These are phyloP conservation scores for Lentinus polychrous DNA, from an alignment of 1,284 basidiomycete genomes.

Conservation along the genomic window DNA sequence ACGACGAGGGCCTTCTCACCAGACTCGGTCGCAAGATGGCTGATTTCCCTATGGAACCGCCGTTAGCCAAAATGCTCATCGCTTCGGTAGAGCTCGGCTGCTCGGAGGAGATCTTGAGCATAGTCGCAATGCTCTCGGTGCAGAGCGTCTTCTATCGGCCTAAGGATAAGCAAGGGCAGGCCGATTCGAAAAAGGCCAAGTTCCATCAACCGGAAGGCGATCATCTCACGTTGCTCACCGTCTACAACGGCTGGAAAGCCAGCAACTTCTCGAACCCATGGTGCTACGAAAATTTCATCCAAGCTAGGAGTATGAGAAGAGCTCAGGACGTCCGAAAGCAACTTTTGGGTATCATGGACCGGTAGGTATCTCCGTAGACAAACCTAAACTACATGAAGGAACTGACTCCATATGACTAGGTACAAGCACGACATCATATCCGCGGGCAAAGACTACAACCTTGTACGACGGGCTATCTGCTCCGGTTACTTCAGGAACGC, in stretches of 20 bases:
- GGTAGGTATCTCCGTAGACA: slow-evolving; percentile 41
- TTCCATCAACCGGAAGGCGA: slow-evolving; percentile 98
- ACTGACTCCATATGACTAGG: slow-evolving; percentile 27
- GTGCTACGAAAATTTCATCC: slow-evolving; percentile 98
- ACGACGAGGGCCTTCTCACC: slow-evolving; percentile 94
- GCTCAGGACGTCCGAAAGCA: slow-evolving; percentile 98
- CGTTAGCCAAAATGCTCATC: slow-evolving; percentile 96
- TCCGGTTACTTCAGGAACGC: slow-evolving; percentile 96
- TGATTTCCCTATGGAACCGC: slow-evolving; percentile 97
- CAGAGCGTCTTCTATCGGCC: slow-evolving; percentile 97
- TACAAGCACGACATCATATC: slow-evolving; percentile 96
- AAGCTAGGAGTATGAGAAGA: slow-evolving; percentile 93
- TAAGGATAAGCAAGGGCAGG: slow-evolving; percentile 98
- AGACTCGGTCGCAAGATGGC: slow-evolving; percentile 97
- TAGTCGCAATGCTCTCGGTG: slow-evolving; percentile 96
- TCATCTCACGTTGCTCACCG: slow-evolving; percentile 89
- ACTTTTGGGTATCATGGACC: slow-evolving; percentile 96
- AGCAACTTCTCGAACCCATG: slow-evolving; percentile 95
- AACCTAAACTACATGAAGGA: slow-evolving; percentile 10
- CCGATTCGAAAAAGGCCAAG: slow-evolving; percentile 98
- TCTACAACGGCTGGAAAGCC: slow-evolving; percentile 98
- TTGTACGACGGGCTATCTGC: slow-evolving; percentile 91
- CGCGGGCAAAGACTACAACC: slow-evolving; percentile 89
- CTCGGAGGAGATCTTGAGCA: slow-evolving; percentile 94
- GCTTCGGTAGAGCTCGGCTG: slow-evolving; percentile 96